Percentiles rank a stretch among this genome's conserved stretches.
Evolutionary conservation across 1,139 yeast genomes (phyloP).

Genomic region (Blastobotrys ciferrii): DNA sequence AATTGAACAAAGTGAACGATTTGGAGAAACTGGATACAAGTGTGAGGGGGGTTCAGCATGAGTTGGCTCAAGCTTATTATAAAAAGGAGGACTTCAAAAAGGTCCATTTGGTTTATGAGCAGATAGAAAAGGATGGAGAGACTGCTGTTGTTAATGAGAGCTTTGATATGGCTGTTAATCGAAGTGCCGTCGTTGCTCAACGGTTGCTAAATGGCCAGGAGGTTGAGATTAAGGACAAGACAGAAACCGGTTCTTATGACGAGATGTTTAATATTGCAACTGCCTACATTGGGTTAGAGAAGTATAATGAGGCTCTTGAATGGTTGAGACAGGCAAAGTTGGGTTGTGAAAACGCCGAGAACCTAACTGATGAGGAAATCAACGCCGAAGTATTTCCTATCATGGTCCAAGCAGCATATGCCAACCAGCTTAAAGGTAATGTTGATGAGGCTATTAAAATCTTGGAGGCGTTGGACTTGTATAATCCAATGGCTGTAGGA

Average conservation of each 20-base stretch:
- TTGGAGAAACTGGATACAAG: constrained; percentile 35
- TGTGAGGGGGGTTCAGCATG: constrained; percentile 60
- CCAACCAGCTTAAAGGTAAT: constrained; percentile 51
- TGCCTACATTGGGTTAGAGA: constrained; percentile 47
- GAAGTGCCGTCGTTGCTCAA: constrained; percentile 67
- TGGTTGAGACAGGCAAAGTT: constrained; percentile 52
- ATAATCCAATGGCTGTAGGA: constrained; percentile 1
- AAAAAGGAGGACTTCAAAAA: constrained; percentile 56
- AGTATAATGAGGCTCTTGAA: constrained; percentile 45
- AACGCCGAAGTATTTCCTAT: constrained; percentile 55
- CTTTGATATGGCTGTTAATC: constrained; percentile 66
- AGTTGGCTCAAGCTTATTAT: constrained; percentile 80
- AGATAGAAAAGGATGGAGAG: constrained; percentile 26
- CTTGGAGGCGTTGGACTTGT: constrained; percentile 30
- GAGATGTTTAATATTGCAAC: constrained; percentile 68
- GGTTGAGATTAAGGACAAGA: not conserved
- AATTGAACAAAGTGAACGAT: constrained; percentile 51
- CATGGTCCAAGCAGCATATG: constrained; percentile 65
- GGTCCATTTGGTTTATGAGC: constrained; percentile 56
- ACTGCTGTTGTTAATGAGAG: constrained; percentile 34
- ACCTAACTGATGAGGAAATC: constrained; percentile 44
- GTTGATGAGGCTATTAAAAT: constrained; percentile 45
- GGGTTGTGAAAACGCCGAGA: constrained; percentile 42
- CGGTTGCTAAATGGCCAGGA: constrained; percentile 23
- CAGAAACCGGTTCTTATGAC: constrained; percentile 47